These are phyloP conservation scores for Diaporthe aspalathi DNA, from an alignment of 2,329 filamentous ascomycete genomes.

Conservation along the genomic window DNA sequence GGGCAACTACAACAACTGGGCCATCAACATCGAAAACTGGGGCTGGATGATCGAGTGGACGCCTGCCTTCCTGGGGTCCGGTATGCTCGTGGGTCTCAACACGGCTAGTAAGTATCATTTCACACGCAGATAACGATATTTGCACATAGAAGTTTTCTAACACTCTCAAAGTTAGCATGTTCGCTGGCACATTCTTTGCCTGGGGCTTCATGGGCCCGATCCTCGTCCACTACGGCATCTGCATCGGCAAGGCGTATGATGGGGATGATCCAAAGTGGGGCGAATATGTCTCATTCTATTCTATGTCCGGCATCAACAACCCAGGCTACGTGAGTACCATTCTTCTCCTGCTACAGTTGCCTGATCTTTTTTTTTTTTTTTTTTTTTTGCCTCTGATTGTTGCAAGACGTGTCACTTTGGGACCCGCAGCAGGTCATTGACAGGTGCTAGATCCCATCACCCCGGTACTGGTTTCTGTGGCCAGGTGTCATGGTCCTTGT, in stretches of 20 bases:
- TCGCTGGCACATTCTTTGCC: slow-evolving; percentile 64
- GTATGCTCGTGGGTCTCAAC: slow-evolving; percentile 70
- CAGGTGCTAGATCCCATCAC: slow-evolving; percentile 50
- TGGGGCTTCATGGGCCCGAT: slow-evolving; percentile 68
- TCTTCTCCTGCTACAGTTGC: too few species aligned
- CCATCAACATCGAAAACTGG: slow-evolving; percentile 67
- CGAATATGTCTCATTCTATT: slow-evolving; percentile 51
- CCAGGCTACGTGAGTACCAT: too few species aligned
- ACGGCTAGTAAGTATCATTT: slow-evolving; percentile 50
- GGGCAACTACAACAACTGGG: slow-evolving; percentile 52
- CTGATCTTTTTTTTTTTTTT: too few species aligned
- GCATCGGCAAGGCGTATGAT: slow-evolving; percentile 49
- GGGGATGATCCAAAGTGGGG: slow-evolving; percentile 56
- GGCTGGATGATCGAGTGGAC: slow-evolving; percentile 69
- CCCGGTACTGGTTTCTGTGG: slow-evolving; percentile 57
- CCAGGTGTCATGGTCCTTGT: slow-evolving; percentile 57
- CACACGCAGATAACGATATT: not conserved
- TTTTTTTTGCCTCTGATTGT: too few species aligned
- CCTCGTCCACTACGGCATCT: slow-evolving; percentile 64
- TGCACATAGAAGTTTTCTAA: not conserved
- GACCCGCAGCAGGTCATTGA: too few species aligned
- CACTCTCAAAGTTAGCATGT: slow-evolving; percentile 58
- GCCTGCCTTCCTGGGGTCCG: slow-evolving; percentile 68
- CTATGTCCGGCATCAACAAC: slow-evolving; percentile 42
- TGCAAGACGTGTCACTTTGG: too few species aligned